These are phyloP conservation scores for Capronia americana DNA, from an alignment of 2,329 filamentous ascomycete genomes.

Conservation along the genomic window DNA sequence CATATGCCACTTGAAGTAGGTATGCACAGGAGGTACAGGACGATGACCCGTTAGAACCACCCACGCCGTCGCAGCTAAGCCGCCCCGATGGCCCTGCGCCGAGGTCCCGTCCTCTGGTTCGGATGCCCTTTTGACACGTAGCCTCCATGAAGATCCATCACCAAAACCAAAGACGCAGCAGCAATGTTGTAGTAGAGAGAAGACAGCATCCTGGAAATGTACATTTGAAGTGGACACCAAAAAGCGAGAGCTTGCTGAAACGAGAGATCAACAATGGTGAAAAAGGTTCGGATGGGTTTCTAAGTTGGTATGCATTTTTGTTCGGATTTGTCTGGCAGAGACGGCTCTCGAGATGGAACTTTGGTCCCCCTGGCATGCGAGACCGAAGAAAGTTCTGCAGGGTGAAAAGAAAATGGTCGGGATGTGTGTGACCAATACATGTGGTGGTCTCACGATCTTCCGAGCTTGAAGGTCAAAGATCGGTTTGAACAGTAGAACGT, in stretches of 20 bases:
- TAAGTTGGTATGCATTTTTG: constrained; percentile 18
- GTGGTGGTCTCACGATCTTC: background rate
- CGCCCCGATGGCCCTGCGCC: background rate
- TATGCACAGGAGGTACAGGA: background rate
- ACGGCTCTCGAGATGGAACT: background rate
- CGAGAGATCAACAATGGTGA: constrained; percentile 35
- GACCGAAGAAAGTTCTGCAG: background rate
- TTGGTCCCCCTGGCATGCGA: background rate
- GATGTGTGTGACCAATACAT: constrained; percentile 13
- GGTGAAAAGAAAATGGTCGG: constrained; percentile 7
- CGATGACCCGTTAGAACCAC: background rate
- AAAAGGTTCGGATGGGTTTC: constrained; percentile 4
- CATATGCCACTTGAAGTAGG: background rate
- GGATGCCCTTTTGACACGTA: constrained; percentile 6
- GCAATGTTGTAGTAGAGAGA: background rate
- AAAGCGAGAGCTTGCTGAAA: constrained; percentile 35
- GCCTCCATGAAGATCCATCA: background rate
- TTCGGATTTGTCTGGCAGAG: constrained; percentile 6
- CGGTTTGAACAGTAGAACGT: constrained; percentile 7
- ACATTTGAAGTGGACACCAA: constrained; percentile 16
- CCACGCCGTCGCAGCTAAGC: background rate
- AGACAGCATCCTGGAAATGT: constrained; percentile 17
- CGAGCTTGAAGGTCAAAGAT: constrained; percentile 15
- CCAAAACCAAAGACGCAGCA: background rate
- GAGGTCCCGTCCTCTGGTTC: background rate